Conservation (phyloP, 2,329 filamentous ascomycete species). For the Chaetomiaceae sp. region DNA sequence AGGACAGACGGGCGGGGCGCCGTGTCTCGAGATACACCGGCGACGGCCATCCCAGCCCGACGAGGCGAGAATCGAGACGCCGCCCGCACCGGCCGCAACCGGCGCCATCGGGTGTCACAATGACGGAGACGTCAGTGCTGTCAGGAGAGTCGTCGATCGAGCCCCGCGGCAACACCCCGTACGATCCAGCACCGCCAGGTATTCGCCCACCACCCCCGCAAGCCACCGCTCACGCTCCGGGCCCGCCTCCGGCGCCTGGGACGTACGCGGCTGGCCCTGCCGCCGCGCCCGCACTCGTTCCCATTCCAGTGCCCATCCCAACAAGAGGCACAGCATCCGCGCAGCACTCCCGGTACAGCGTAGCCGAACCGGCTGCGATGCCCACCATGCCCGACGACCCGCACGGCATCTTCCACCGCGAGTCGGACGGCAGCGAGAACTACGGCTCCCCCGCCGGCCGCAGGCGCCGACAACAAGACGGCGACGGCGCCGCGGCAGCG, state of each 20-base stretch:
- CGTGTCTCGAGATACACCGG: slow-evolving; percentile 61
- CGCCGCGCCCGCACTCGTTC: neutral
- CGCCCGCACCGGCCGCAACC: slow-evolving; percentile 23
- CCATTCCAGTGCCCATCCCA: slow-evolving; percentile 8
- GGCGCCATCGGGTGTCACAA: slow-evolving; percentile 18
- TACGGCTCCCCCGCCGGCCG: slow-evolving; percentile 37
- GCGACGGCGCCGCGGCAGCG: slow-evolving; percentile 40
- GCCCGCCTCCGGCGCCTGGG: slow-evolving; percentile 4
- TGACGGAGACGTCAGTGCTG: slow-evolving; percentile 23
- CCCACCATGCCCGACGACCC: slow-evolving; percentile 50
- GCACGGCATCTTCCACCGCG: slow-evolving; percentile 38
- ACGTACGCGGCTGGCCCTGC: slow-evolving; percentile 10
- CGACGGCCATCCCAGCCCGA: slow-evolving; percentile 54
- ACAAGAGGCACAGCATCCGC: slow-evolving; percentile 31
- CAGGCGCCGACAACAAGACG: slow-evolving; percentile 35
- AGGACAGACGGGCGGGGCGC: slow-evolving; percentile 51
- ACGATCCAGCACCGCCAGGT: slow-evolving; percentile 27
- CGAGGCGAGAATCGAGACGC: slow-evolving; percentile 34
- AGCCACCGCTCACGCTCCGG: slow-evolving; percentile 1
- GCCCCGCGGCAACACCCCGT: slow-evolving; percentile 29
- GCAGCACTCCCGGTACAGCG: slow-evolving; percentile 33
- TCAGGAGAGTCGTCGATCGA: slow-evolving; percentile 35
- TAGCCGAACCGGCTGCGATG: slow-evolving; percentile 38
- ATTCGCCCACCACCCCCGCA: slow-evolving; percentile 11
- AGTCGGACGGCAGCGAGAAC: slow-evolving; percentile 37